Conservation (phyloP, 257 asterid genomes). For the Petunia axillaris region DNA sequence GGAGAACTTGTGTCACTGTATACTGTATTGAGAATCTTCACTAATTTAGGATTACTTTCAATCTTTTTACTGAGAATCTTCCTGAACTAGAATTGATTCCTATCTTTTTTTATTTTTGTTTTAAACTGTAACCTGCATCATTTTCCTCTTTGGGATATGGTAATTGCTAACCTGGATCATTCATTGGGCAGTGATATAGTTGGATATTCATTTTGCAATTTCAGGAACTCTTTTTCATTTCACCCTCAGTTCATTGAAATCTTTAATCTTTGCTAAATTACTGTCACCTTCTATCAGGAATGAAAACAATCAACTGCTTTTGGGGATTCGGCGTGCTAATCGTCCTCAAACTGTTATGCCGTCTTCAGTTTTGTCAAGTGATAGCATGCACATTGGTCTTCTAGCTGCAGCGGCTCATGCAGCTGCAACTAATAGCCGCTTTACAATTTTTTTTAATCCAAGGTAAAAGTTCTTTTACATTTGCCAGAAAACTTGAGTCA, state of each 20-base stretch:
- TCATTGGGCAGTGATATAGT: not conserved
- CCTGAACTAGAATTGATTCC: not conserved
- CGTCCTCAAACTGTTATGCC: conserved; percentile 93
- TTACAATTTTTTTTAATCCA: conserved; percentile 86
- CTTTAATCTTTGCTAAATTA: not conserved
- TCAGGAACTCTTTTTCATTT: not conserved
- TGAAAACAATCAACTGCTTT: conserved; percentile 74
- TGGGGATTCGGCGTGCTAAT: conserved; percentile 90
- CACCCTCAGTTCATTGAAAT: conserved; percentile 9
- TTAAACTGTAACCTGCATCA: conserved; percentile 11
- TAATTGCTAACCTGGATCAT: not conserved
- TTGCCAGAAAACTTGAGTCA: conserved; percentile 14
- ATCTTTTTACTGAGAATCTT: conserved; percentile 12
- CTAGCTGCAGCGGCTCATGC: conserved; percentile 99
- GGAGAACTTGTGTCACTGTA: not conserved
- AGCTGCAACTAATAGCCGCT: conserved; percentile 87
- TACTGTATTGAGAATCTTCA: not conserved
- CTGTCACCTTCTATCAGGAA: conserved; percentile 55
- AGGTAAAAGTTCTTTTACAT: conserved; percentile 48
- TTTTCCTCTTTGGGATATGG: not conserved
- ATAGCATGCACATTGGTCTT: conserved; percentile 97
- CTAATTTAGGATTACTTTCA: not conserved
- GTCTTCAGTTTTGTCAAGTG: conserved; percentile 87
- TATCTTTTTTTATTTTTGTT: not conserved
- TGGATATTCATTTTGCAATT: not conserved